Base-by-base conservation (phyloP, 2,329 filamentous ascomycete genomes). In the Talaromyces sp. region DNA sequence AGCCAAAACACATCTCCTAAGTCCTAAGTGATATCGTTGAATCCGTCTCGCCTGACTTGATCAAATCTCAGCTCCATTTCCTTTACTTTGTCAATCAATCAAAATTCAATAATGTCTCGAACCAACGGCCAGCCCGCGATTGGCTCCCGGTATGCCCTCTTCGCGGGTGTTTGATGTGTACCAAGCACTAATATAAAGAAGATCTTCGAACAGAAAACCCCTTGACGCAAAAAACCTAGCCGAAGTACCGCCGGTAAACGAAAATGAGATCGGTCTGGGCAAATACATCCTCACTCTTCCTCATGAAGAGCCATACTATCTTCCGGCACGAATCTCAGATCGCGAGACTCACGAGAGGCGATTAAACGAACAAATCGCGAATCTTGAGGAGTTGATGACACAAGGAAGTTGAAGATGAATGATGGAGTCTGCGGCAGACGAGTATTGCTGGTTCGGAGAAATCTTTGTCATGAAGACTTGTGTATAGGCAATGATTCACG, bases 241-340 rank as follows among this genome's bases (percentile, higher is more conserved):
- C 9, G 41, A 58, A 22, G 45, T 66, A n/a, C 49, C 64, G 11
- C 33, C 31, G 52, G 62, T 52, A 6, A 50, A 49, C 24, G 3
- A 27, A 47, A 33, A 14, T 16, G 50, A 66, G 52, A 60, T 41
- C 27, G 52, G 59, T 14, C 43, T 66, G 35, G 33, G 41, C 16
- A 62, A 19, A 54, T 54, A 62, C 31, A 37, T 50, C 16, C 41
- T 33, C 41, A 35, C 19, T 27, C 19, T n/a, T 58, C n/a, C 59
- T 19, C 49, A 62, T 22, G 45, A 43, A 24, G 47, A 62, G 16
- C n/a, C 60, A 37, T 66, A 66, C 35, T 62, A 66, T 54, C 27
- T 47, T 27, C 24, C 50, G 11, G 24, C 8, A 10, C 52, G 54
- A n/a, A 13, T 52, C 16, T 31, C 52, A 43, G 33, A 27, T 45